A percentile compares a stretch with the other conserved stretches of the same genome.
phyloP scores from a whole-genome alignment of 805 yeast species.

The Candida cerambycidarum region DNA sequence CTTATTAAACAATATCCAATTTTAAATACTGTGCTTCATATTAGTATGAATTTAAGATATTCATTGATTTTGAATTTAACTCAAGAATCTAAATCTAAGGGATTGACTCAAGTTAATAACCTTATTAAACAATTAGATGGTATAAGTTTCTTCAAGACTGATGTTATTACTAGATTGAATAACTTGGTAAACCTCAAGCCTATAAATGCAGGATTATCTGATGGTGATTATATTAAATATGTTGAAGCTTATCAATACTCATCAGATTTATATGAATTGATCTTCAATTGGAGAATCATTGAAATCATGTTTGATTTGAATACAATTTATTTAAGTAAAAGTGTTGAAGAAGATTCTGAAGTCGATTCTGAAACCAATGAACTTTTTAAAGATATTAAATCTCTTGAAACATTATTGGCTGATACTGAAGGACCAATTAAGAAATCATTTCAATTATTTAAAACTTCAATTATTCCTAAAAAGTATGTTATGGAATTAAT shows the following conservation, averaged over 20 bases:
- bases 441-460: constrained; percentile 24
- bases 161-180: constrained; percentile 23
- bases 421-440: constrained; percentile 11
- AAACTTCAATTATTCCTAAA: constrained; percentile 22
- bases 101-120: constrained; percentile 22
- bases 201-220: constrained; percentile 25
- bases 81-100: constrained; percentile 26
- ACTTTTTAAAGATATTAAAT: constrained; percentile 10
- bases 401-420: constrained; percentile 10
- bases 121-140: constrained; percentile 35
- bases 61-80: constrained; percentile 29
- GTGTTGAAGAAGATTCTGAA: constrained; percentile 10
- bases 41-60: constrained; percentile 25
- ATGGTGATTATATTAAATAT: constrained; percentile 30
- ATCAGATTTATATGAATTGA: constrained; percentile 24
- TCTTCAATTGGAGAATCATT: constrained; percentile 38
- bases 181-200: constrained; percentile 24
- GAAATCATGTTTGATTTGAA: constrained; percentile 35
- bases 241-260: constrained; percentile 26
- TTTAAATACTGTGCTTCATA: constrained; percentile 19
- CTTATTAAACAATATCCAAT: constrained; percentile 23
- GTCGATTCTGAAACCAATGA: constrained; percentile 3
- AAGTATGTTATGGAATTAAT: constrained; percentile 20
- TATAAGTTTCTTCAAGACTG: constrained; percentile 27
- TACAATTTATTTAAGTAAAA: constrained; percentile 24